phyloP scores from a whole-genome alignment of 2,329 filamentous ascomycete genomes.

The Talaromyces sp. region DNA sequence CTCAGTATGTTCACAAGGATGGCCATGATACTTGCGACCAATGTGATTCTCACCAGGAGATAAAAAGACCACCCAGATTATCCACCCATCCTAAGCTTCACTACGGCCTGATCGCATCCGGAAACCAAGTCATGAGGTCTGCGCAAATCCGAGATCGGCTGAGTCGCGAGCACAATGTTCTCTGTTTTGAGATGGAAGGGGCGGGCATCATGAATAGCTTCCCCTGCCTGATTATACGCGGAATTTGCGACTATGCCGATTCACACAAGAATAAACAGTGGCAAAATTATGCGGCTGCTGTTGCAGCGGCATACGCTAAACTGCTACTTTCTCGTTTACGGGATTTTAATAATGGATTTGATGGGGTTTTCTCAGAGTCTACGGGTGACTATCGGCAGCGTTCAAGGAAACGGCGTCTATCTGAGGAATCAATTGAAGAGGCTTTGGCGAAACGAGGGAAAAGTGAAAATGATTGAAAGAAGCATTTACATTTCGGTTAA shows the following conservation, averaged over 20 bases:
- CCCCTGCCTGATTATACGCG: conserved; percentile 18
- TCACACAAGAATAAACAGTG: conserved; percentile 19
- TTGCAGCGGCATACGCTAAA: conserved; percentile 15
- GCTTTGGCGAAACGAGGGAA: not conserved
- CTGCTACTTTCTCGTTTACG: conserved; percentile 8
- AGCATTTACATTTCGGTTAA: not conserved
- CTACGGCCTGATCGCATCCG: conserved; percentile 17
- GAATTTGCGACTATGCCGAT: conserved; percentile 20
- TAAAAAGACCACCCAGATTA: not conserved
- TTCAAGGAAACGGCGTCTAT: not conserved
- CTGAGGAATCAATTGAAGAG: not conserved
- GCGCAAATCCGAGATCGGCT: conserved; percentile 10
- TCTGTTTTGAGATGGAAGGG: conserved; percentile 17
- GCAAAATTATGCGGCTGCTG: conserved; percentile 18
- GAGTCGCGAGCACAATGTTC: not conserved
- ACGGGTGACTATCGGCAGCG: not conserved
- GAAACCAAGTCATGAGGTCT: conserved; percentile 16
- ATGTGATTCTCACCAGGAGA: not conserved
- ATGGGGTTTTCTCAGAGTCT: not conserved
- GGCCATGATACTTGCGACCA: not conserved
- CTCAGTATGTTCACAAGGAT: not conserved
- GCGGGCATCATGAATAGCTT: conserved; percentile 16
- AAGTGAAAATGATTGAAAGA: not conserved
- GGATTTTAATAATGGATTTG: not conserved
- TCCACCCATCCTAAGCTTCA: conserved; percentile 7